Conservation (phyloP, 2,329 filamentous ascomycete species). For the Botrytis elliptica region DNA sequence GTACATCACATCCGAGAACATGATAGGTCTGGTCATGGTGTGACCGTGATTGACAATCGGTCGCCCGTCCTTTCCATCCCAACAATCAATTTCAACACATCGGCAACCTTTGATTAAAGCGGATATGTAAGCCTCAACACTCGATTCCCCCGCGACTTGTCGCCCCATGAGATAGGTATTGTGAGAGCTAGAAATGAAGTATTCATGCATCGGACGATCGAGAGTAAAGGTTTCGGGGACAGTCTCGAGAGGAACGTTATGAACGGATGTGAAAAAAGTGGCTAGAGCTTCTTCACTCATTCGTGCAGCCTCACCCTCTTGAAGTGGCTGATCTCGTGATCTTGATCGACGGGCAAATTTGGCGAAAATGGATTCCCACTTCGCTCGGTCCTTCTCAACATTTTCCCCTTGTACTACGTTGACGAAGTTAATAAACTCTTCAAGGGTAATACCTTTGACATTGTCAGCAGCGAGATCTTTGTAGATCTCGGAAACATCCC, state of each 20-base stretch:
- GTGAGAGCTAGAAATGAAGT: constrained; percentile 97
- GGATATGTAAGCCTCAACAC: constrained; percentile 90
- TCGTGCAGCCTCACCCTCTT: constrained; percentile 49
- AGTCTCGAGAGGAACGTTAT: constrained; percentile 66
- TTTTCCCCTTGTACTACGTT: constrained; percentile 72
- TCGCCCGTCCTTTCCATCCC: constrained; percentile 81
- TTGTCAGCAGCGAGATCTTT: constrained; percentile 57
- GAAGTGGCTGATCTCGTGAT: constrained; percentile 44
- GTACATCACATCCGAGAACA: constrained; percentile 87
- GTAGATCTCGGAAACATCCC: constrained; percentile 77
- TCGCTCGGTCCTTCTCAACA: constrained; percentile 60
- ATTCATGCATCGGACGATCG: constrained; percentile 87
- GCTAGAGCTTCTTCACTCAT: constrained; percentile 81
- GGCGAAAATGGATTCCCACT: constrained; percentile 73
- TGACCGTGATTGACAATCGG: constrained; percentile 89
- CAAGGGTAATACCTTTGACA: constrained; percentile 64
- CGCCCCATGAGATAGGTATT: constrained; percentile 95
- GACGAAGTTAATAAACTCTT: constrained; percentile 76
- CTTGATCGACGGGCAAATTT: constrained; percentile 64
- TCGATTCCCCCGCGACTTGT: constrained; percentile 86
- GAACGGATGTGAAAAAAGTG: constrained; percentile 70
- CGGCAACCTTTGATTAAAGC: constrained; percentile 86
- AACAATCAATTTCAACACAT: constrained; percentile 96
- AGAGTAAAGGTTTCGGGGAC: constrained; percentile 63
- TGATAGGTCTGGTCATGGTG: constrained; percentile 83